phyloP scores from a whole-genome alignment of 179 eudicot species.

The Carnegiea gigantea region DNA sequence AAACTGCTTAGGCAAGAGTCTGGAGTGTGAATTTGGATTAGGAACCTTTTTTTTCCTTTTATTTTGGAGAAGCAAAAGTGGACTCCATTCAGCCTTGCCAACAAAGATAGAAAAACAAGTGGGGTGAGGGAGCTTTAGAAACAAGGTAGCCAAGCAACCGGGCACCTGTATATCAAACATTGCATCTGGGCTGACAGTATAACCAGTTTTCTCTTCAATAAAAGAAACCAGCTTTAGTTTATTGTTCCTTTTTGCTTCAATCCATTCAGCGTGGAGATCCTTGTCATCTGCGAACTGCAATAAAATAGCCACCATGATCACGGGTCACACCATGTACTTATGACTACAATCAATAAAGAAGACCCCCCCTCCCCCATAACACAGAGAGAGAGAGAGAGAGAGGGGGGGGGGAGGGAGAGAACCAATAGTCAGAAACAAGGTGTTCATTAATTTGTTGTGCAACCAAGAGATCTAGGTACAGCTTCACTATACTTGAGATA shows the following conservation, averaged over 20 bases:
- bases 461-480: no score
- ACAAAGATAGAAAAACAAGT: no score
- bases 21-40: neutral
- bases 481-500: no score
- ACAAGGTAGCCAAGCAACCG: neutral
- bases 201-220: constrained; percentile 54
- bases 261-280: constrained; percentile 57
- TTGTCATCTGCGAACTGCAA: constrained; percentile 57
- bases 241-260: constrained; percentile 53
- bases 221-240: constrained; percentile 52
- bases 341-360: no score
- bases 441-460: no score
- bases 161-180: constrained; percentile 65
- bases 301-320: neutral
- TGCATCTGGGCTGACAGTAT: constrained; percentile 56
- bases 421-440: no score
- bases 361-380: no score
- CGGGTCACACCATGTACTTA: no score
- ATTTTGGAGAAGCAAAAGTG: neutral
- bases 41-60: no score
- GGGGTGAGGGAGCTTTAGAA: neutral
- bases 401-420: no score
- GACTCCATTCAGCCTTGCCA: no score
- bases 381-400: no score
- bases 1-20: neutral